Conservation (phyloP, 2,329 filamentous ascomycete species). For the Colletotrichum costaricense region DNA sequence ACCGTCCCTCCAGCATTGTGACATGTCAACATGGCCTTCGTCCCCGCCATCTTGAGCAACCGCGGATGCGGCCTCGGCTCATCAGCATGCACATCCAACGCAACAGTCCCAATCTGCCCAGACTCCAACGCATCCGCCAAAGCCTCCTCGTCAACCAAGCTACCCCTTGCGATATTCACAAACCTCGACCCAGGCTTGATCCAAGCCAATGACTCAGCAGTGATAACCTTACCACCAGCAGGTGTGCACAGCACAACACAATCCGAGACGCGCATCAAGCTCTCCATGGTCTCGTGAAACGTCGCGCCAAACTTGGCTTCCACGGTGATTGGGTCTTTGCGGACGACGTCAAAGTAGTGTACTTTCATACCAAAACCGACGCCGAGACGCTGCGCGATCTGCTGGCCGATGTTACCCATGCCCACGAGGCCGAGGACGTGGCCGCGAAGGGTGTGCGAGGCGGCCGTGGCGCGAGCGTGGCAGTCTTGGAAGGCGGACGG, state of each 20-base stretch:
- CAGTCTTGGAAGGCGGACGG: constrained; percentile 63
- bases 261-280: constrained; percentile 64
- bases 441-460: constrained; percentile 72
- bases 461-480: constrained; percentile 68
- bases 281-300: constrained; percentile 62
- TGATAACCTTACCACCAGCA: constrained; percentile 61
- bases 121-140: constrained; percentile 68
- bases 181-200: constrained; percentile 68
- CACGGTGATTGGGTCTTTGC: constrained; percentile 54
- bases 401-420: constrained; percentile 73
- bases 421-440: constrained; percentile 75
- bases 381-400: constrained; percentile 64
- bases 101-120: constrained; percentile 62
- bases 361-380: constrained; percentile 75
- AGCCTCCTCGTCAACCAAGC: constrained; percentile 73
- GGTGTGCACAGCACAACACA: constrained; percentile 74
- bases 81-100: constrained; percentile 72
- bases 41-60: constrained; percentile 52
- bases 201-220: constrained; percentile 55
- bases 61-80: constrained; percentile 67
- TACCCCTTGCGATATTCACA: constrained; percentile 75
- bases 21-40: constrained; percentile 69
- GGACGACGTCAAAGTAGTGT: constrained; percentile 69
- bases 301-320: constrained; percentile 56
- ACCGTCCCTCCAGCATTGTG: constrained; percentile 76